These are phyloP conservation scores for Amanita jacksonii DNA, from an alignment of 768 basidiomycete genomes.

Conservation along the genomic window DNA sequence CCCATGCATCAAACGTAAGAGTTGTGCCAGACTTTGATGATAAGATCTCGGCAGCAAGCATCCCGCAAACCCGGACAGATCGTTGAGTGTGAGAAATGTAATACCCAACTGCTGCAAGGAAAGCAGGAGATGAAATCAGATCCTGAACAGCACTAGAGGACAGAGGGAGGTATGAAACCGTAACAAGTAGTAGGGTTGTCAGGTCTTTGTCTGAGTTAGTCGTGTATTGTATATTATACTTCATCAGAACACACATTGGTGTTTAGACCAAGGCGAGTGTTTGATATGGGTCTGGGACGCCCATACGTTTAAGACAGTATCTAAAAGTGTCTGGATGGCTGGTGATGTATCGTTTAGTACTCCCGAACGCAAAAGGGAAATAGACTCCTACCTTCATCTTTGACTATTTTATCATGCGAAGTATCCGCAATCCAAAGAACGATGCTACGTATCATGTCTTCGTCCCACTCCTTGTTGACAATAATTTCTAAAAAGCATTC, in stretches of 20 bases:
- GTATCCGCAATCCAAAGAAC: conserved; percentile 58
- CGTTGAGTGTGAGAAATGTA: conserved; percentile 77
- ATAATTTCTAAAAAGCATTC: conserved; percentile 38
- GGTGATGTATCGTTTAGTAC: no score
- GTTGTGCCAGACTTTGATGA: conserved; percentile 53
- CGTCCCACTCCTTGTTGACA: conserved; percentile 48
- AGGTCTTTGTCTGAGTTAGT: conserved; percentile 40
- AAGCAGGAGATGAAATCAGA: conserved; percentile 43
- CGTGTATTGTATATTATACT: background rate
- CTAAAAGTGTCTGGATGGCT: conserved; percentile 42
- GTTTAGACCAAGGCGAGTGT: conserved; percentile 64
- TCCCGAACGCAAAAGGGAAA: no score
- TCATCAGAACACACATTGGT: conserved; percentile 60
- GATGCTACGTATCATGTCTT: conserved; percentile 51
- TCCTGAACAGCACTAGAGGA: conserved; percentile 34
- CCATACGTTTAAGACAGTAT: conserved; percentile 56
- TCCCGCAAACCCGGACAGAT: conserved; percentile 77
- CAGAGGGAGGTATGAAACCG: conserved; percentile 49
- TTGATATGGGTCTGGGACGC: conserved; percentile 68
- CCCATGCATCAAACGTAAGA: conserved; percentile 79
- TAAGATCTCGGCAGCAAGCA: conserved; percentile 83
- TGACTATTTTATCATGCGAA: conserved; percentile 16
- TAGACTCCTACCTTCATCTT: conserved; percentile 23
- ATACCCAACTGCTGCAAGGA: conserved; percentile 58
- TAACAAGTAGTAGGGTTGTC: conserved; percentile 60